A percentile compares a stretch with the other conserved stretches of the same genome.
phyloP scores from a whole-genome alignment of 768 basidiomycete genomes.

The Agaricus blazei region DNA sequence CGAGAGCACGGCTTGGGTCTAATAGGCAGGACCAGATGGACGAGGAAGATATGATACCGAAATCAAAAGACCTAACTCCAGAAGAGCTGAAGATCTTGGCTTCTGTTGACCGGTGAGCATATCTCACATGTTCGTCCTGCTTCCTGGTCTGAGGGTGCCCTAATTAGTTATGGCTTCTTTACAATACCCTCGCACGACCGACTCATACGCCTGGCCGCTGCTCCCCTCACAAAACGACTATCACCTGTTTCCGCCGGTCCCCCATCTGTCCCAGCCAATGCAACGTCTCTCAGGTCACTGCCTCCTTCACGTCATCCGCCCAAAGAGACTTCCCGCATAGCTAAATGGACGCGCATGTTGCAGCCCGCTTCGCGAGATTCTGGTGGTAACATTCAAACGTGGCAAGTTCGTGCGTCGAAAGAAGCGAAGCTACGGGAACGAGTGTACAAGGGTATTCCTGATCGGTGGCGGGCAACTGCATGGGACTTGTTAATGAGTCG shows the following conservation, averaged over 20 bases:
- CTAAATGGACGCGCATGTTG: constrained; percentile 94
- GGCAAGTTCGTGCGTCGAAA: constrained; percentile 65
- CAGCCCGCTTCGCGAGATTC: constrained; percentile 59
- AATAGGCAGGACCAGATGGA: constrained; percentile 40
- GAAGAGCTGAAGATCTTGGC: constrained; percentile 70
- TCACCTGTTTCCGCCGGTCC: constrained; percentile 40
- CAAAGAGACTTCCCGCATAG: constrained; percentile 74
- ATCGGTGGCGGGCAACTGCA: constrained; percentile 89
- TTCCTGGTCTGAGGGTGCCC: constrained; percentile 7
- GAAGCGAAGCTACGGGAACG: constrained; percentile 66
- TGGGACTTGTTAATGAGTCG: constrained; percentile 80
- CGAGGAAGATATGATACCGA: constrained; percentile 53
- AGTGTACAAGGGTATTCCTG: constrained; percentile 94
- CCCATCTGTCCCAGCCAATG: constrained; percentile 38
- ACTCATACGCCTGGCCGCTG: constrained; percentile 61
- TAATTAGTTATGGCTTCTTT: constrained; percentile 87
- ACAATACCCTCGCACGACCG: constrained; percentile 77
- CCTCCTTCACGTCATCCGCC: constrained; percentile 42
- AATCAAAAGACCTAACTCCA: constrained; percentile 52
- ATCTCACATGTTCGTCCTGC: constrained; percentile 3
- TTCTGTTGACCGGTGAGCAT: constrained; percentile 80
- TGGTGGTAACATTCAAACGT: constrained; percentile 73
- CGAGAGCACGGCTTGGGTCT: constrained; percentile 49
- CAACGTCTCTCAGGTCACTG: constrained; percentile 40
- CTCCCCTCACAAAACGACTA: constrained; percentile 59